phyloP scores from a whole-genome alignment of 306 rosid species.

The Acacia acuminata region DNA sequence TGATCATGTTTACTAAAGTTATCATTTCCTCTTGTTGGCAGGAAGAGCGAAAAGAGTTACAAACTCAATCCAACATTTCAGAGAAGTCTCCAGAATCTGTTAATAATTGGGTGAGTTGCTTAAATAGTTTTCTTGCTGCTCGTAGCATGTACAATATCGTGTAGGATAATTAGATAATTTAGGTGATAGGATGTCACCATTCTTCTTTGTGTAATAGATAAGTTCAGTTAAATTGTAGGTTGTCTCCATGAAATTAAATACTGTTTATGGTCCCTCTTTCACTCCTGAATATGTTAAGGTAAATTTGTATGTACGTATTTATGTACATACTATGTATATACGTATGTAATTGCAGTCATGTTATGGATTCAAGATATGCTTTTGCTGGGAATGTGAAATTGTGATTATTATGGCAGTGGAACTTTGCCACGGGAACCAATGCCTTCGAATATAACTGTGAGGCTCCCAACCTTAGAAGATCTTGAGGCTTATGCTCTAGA shows the following conservation, averaged over 20 bases:
- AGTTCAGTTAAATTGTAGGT: slow-evolving; percentile 6
- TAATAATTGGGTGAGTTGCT: slow-evolving; percentile 70
- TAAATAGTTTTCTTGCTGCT: slow-evolving; percentile 17
- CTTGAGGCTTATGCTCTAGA: slow-evolving; percentile 79
- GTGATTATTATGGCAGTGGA: slow-evolving; percentile 64
- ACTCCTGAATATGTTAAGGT: slow-evolving; percentile 26
- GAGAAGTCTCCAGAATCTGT: slow-evolving; percentile 80
- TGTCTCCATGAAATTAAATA: slow-evolving; percentile 32
- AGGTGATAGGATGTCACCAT: slow-evolving; percentile 13
- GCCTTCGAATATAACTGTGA: slow-evolving; percentile 82
- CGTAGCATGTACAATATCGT: slow-evolving; percentile 1
- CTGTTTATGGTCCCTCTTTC: slow-evolving; percentile 25
- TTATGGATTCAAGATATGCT: slow-evolving; percentile 27
- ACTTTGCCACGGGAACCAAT: slow-evolving; percentile 94
- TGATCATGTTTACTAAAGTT: slow-evolving; percentile 1
- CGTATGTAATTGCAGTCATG: slow-evolving; percentile 20
- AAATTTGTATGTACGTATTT: not conserved
- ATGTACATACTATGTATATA: not conserved
- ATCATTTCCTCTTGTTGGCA: slow-evolving; percentile 36
- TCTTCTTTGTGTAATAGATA: not conserved
- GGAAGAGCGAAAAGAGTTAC: slow-evolving; percentile 84
- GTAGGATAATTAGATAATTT: not conserved
- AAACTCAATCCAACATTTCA: slow-evolving; percentile 75
- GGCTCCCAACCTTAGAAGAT: slow-evolving; percentile 81
- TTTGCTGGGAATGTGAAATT: slow-evolving; percentile 35